phyloP scores from a whole-genome alignment of 2,329 filamentous ascomycete species.

The Sclerotinia sclerotiorum region DNA sequence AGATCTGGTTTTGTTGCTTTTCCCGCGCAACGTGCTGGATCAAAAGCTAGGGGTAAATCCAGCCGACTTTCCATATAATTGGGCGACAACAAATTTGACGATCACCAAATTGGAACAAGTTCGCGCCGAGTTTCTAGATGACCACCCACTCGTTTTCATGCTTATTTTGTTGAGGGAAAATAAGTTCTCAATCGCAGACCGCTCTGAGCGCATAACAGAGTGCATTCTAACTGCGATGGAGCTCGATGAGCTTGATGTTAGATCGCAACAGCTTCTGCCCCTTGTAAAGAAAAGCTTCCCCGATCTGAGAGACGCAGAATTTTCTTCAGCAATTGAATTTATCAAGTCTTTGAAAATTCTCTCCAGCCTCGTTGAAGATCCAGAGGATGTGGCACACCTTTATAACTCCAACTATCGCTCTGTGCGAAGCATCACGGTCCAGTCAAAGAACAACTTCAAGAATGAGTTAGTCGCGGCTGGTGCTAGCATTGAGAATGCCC shows the following conservation, averaged over 20 bases:
- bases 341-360: background rate
- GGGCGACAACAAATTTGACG: background rate
- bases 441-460: background rate
- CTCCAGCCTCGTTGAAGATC: background rate
- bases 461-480: background rate
- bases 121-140: background rate
- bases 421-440: background rate
- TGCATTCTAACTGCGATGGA: background rate
- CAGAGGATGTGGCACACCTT: background rate
- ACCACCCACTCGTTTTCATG: background rate
- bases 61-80: background rate
- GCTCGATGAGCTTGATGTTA: background rate
- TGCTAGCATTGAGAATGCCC: background rate
- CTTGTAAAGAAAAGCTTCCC: background rate
- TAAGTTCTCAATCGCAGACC: background rate
- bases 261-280: background rate
- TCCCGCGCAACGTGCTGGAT: background rate
- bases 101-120: background rate
- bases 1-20: background rate
- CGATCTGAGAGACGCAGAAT: background rate
- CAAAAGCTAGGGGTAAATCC: background rate
- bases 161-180: background rate
- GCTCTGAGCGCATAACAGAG: background rate
- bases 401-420: background rate
- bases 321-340: background rate